These are phyloP conservation scores for Plasmodium cynomolgi DNA, from an alignment of 169 alveolate genomes.

Conservation along the genomic window DNA sequence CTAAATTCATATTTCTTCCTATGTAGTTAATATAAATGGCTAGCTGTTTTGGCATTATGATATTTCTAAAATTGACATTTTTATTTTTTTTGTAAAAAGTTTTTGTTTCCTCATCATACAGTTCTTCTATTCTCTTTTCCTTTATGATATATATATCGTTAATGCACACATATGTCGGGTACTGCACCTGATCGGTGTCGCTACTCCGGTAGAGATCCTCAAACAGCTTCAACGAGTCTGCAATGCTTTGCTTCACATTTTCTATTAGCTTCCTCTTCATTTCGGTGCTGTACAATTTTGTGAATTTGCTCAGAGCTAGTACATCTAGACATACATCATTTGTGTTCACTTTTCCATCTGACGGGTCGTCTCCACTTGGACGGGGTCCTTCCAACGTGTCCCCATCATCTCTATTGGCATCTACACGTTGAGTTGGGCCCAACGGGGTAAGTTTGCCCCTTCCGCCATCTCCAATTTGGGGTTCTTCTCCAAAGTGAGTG, in stretches of 20 bases:
- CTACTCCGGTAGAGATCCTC: not conserved
- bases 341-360: not conserved
- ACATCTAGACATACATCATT: conserved; percentile 62
- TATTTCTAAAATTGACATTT: conserved; percentile 21
- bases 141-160: conserved; percentile 62
- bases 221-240: conserved; percentile 8
- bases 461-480: not conserved
- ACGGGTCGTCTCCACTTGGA: not conserved
- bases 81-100: conserved; percentile 44
- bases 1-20: conserved; percentile 52
- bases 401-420: not conserved
- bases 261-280: conserved; percentile 47
- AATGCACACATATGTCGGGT: conserved; percentile 14
- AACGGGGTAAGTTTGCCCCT: not conserved
- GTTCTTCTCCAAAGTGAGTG: too few relatives aligned
- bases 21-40: conserved; percentile 47
- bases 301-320: conserved; percentile 39
- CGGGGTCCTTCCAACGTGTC: not conserved
- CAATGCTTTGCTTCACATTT: conserved; percentile 32
- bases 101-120: conserved; percentile 53
- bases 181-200: not conserved
- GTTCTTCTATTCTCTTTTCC: conserved; percentile 30
- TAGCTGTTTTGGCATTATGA: conserved; percentile 68
- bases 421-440: not conserved
- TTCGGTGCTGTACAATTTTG: conserved; percentile 23